Evolutionary conservation across 305 asterid species (phyloP), one percentile per base, ranked within the genome.

Genomic region (Fraxinus sp.): DNA sequence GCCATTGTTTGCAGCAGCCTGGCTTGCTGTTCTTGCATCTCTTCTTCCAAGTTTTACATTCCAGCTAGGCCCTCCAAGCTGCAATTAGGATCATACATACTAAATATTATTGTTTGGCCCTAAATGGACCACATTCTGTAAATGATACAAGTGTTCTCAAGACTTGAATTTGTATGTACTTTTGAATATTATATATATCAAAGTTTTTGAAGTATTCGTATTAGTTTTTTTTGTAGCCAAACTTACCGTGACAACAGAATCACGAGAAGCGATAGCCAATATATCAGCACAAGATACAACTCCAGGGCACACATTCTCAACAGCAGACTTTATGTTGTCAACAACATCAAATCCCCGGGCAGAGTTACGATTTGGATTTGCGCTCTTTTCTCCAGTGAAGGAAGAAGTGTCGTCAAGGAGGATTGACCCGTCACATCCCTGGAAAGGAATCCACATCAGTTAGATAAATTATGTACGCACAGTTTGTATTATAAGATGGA

Each of bases 341-440:
- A 94, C 82, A 11, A 94, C 97, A 0, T 94, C 86, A 22, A 91
- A 94, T 76, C 98, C 98, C 26, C 98, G 83, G 20, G 84, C 95
- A 0, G 97, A 92, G 71, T 90, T 90, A 24, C 83, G 83, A 78
- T 94, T 94, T 0, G 97, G 95, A 0, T 82, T 73, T 1, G 98
- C 98, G 16, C 75, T 81, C 77, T 93, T 94, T 86, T 94, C 97
- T 1, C 97, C 98, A 0, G 84, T 89, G 85, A 90, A 88, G 0
- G 97, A 86, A 32, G 94, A 85, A 4, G 95, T 94, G 86, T 93
- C 97, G 79, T 94, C 97, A 0, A 94, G 93, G 55, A 94, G 94
- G 81, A 93, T 5, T 0, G 98, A 94, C 79, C 91, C 98, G 57
- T 93, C 98, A 74, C 98, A 94, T 5, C 98, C 98, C 98, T 94